phyloP scores from a whole-genome alignment of 1,139 yeast genomes.

The Protomyces gravidus region DNA sequence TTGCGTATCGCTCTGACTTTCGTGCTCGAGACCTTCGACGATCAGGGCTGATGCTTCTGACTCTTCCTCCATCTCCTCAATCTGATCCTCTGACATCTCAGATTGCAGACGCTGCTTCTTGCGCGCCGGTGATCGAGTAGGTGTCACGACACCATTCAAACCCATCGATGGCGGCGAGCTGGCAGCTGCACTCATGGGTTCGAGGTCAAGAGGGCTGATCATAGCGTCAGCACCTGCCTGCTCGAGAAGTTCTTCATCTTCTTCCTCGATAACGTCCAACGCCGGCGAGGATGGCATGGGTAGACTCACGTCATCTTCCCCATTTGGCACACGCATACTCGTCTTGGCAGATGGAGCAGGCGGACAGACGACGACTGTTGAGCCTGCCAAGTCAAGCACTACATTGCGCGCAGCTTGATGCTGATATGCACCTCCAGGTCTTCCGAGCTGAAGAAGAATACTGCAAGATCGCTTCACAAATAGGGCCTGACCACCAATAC shows the following conservation, averaged over 20 bases:
- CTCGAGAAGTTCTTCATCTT: not conserved
- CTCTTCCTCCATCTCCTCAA: not conserved
- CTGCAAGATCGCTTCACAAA: conserved; percentile 1
- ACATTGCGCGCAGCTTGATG: not conserved
- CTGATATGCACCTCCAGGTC: not conserved
- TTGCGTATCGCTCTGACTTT: not conserved
- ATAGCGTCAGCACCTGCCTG: not conserved
- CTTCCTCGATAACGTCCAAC: not conserved
- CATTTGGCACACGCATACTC: not conserved
- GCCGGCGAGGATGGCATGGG: conserved; percentile 19
- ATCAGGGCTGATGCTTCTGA: not conserved
- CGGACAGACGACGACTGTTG: not conserved
- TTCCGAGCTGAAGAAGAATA: not conserved
- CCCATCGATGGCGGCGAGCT: not conserved
- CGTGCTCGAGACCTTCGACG: not conserved
- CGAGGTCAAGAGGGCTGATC: not conserved
- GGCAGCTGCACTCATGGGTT: not conserved
- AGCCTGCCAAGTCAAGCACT: conserved; percentile 19
- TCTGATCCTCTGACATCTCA: not conserved
- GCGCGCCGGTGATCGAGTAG: not conserved
- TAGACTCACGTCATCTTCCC: not conserved
- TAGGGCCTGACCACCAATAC: conserved; percentile 11
- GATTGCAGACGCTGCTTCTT: not conserved
- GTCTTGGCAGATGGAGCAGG: not conserved
- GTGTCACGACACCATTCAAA: not conserved